Percentiles rank a stretch among this genome's conserved stretches.
These are phyloP conservation scores for Austroboletus olivaceoglutinosus DNA, from an alignment of 1,284 basidiomycete genomes.

Conservation along the genomic window DNA sequence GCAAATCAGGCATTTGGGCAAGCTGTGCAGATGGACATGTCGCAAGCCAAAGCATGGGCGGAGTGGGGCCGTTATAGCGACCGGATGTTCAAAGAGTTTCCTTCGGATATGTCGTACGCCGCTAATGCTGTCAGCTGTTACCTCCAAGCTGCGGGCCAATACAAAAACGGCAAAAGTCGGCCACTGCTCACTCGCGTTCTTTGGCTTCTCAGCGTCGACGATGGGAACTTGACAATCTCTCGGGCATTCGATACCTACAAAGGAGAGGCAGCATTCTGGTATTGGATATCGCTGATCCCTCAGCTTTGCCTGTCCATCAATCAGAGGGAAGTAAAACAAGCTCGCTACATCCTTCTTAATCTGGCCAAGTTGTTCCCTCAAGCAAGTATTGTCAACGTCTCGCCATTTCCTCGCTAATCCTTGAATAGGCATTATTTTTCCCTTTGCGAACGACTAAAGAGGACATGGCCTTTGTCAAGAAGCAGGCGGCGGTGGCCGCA, in stretches of 20 bases:
- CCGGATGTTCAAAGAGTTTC: conserved; percentile 84
- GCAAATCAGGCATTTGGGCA: conserved; percentile 92
- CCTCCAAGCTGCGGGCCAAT: conserved; percentile 93
- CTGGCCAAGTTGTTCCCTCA: conserved; percentile 95
- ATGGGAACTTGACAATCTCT: conserved; percentile 72
- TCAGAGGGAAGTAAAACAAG: conserved; percentile 91
- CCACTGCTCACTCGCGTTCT: conserved; percentile 90
- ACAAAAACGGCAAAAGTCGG: conserved; percentile 93
- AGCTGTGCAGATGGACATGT: conserved; percentile 95
- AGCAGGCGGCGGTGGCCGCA: conserved; percentile 40
- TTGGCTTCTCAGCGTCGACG: conserved; percentile 97
- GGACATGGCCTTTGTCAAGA: conserved; percentile 68
- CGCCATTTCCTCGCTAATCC: conserved; percentile 11
- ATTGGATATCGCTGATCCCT: conserved; percentile 98
- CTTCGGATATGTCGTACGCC: conserved; percentile 72
- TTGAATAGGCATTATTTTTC: conserved; percentile 87
- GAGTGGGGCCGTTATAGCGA: conserved; percentile 98
- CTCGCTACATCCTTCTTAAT: conserved; percentile 84
- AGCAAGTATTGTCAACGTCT: conserved; percentile 44
- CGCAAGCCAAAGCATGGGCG: conserved; percentile 95
- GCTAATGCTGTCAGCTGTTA: conserved; percentile 97
- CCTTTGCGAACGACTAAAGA: conserved; percentile 90
- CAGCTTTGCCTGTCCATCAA: conserved; percentile 92
- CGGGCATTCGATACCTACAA: conserved; percentile 96
- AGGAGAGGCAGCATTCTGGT: conserved; percentile 97